Evolutionary conservation across 2,329 filamentous ascomycete genomes (phyloP).

Genomic region (Calonectria hawksworthii): DNA sequence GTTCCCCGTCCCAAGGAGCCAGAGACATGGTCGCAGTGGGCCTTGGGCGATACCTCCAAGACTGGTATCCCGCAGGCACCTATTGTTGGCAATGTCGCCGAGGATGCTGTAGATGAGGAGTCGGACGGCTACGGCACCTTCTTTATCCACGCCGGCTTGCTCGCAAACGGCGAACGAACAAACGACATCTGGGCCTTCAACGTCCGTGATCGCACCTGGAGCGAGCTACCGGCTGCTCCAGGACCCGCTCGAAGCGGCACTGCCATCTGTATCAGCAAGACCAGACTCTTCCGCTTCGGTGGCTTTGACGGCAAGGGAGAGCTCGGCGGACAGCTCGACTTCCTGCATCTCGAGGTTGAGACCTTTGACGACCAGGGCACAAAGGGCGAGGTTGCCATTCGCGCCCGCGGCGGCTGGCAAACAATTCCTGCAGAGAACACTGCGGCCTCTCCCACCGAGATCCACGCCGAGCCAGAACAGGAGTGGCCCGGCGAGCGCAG

Average conservation of each 20-base stretch:
- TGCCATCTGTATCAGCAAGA: conserved; percentile 74
- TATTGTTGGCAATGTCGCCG: conserved; percentile 69
- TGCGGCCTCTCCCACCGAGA: conserved; percentile 52
- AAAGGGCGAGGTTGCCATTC: conserved; percentile 64
- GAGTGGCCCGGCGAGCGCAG: conserved; percentile 67
- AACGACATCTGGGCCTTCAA: conserved; percentile 86
- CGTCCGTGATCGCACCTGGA: conserved; percentile 75
- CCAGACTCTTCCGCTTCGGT: conserved; percentile 82
- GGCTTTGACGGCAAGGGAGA: conserved; percentile 81
- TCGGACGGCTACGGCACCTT: conserved; percentile 76
- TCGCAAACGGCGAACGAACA: conserved; percentile 71
- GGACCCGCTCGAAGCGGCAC: conserved; percentile 76
- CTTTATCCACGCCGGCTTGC: conserved; percentile 83
- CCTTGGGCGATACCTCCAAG: conserved; percentile 66
- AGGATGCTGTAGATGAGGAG: conserved; percentile 71
- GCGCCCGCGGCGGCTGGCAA: conserved; percentile 68
- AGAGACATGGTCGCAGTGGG: conserved; percentile 69
- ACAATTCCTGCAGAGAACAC: conserved; percentile 59
- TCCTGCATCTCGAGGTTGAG: conserved; percentile 71
- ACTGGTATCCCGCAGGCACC: conserved; percentile 72
- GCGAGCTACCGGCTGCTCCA: conserved; percentile 75
- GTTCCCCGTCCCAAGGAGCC: conserved; percentile 51
- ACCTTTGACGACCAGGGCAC: conserved; percentile 65
- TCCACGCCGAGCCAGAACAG: conserved; percentile 51
- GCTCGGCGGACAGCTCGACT: conserved; percentile 79